phyloP scores from a whole-genome alignment of 2,329 filamentous ascomycete species.

The Neonectria punicea region DNA sequence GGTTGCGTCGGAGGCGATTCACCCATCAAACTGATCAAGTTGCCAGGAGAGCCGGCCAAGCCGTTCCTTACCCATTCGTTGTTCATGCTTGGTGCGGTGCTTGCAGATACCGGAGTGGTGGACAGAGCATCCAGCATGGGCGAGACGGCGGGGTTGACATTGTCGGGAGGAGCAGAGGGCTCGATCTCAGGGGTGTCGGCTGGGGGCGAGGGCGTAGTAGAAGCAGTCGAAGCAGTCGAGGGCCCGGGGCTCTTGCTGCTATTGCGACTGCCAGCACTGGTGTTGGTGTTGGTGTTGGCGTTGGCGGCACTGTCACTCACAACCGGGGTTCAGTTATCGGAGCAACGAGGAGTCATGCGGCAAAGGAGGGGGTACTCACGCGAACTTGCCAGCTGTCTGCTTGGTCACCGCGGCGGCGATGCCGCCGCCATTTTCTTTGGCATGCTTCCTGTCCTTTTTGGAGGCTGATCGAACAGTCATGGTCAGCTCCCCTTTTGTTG shows the following conservation, averaged over 20 bases:
- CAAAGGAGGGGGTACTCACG: slow-evolving; percentile 52
- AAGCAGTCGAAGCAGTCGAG: slow-evolving; percentile 39
- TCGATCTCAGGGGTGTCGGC: slow-evolving; percentile 59
- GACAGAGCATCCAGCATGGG: slow-evolving; percentile 61
- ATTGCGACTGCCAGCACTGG: slow-evolving; percentile 38
- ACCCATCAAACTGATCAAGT: slow-evolving; percentile 61
- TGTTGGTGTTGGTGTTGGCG: slow-evolving; percentile 46
- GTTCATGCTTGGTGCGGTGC: slow-evolving; percentile 58
- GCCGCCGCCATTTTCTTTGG: slow-evolving; percentile 62
- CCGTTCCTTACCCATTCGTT: slow-evolving; percentile 58
- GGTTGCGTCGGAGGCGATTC: slow-evolving; percentile 65
- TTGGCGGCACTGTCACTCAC: slow-evolving; percentile 33
- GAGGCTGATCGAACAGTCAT: slow-evolving; percentile 48
- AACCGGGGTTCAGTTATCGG: slow-evolving; percentile 28
- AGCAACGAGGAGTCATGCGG: slow-evolving; percentile 44
- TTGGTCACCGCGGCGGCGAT: slow-evolving; percentile 65
- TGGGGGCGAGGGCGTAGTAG: slow-evolving; percentile 57
- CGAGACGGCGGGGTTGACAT: slow-evolving; percentile 57
- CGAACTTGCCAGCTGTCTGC: slow-evolving; percentile 62
- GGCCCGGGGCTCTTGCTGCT: slow-evolving; percentile 48
- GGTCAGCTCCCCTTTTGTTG: slow-evolving; percentile 34
- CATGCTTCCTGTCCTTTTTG: slow-evolving; percentile 66
- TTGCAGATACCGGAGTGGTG: slow-evolving; percentile 59
- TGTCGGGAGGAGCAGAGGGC: slow-evolving; percentile 52
- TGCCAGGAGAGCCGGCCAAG: slow-evolving; percentile 63